A percentile compares a stretch with the other conserved stretches of the same genome.
Conservation (phyloP, 2,329 filamentous ascomycete genomes). For the Pseudopyrenochaeta lycopersici region DNA sequence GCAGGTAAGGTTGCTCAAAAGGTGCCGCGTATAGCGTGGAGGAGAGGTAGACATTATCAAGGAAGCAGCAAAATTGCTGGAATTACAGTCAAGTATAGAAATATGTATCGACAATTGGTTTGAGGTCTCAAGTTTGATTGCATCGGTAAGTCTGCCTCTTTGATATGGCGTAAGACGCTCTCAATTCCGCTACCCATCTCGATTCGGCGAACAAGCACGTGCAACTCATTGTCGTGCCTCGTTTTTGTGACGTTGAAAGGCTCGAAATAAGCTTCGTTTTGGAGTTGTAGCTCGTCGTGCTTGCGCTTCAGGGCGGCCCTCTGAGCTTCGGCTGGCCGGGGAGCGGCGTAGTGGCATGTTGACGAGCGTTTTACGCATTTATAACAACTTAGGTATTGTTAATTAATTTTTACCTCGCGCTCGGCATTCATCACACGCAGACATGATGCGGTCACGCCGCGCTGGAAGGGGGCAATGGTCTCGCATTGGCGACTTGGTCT, state of each 20-base stretch:
- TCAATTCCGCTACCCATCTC: constrained; percentile 18
- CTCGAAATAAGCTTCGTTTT: constrained; percentile 21
- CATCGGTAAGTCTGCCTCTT: constrained; percentile 21
- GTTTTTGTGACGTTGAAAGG: constrained; percentile 18
- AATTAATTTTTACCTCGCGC: constrained; percentile 16
- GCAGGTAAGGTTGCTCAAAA: constrained; percentile 1
- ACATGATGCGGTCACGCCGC: constrained; percentile 11
- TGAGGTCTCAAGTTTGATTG: constrained; percentile 18
- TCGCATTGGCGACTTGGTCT: too few relatives aligned
- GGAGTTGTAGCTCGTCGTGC: constrained; percentile 12
- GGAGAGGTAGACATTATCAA: constrained; percentile 16
- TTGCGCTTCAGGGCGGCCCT: constrained; percentile 22
- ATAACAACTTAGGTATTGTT: constrained; percentile 5
- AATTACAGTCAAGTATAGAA: constrained; percentile 14
- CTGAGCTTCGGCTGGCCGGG: constrained; percentile 5
- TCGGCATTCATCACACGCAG: constrained; percentile 15
- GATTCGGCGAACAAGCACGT: constrained; percentile 21
- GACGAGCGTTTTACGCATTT: constrained; percentile 11
- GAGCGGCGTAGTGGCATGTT: constrained; percentile 12
- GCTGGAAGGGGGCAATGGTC: neutral
- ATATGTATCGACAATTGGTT: constrained; percentile 13
- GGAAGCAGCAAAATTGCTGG: constrained; percentile 10
- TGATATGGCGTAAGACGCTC: constrained; percentile 17
- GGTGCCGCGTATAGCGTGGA: constrained; percentile 15
- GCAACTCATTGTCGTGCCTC: constrained; percentile 14